These are phyloP conservation scores for Lupinus albus DNA, from an alignment of 306 rosid genomes.

Conservation along the genomic window DNA sequence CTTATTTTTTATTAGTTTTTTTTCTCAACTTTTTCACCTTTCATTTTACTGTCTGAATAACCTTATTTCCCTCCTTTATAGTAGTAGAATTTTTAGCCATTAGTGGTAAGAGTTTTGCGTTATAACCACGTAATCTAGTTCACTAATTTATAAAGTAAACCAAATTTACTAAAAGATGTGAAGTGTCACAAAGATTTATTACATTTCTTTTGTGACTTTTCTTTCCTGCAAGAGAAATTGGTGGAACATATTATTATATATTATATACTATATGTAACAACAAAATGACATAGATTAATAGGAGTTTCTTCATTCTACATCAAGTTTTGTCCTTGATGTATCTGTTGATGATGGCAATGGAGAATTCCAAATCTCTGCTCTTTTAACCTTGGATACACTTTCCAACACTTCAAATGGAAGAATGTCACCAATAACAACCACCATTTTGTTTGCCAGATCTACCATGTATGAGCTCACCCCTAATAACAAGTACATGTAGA, in stretches of 20 bases:
- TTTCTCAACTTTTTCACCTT: too few species aligned
- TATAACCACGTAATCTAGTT: too few species aligned
- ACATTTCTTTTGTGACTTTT: not conserved
- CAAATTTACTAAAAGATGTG: slow-evolving; percentile 17
- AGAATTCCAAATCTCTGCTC: slow-evolving; percentile 69
- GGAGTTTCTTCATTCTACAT: not conserved
- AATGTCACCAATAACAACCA: slow-evolving; percentile 76
- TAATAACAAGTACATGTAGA: slow-evolving; percentile 22
- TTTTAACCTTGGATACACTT: slow-evolving; percentile 76
- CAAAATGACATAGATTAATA: slow-evolving; percentile 4
- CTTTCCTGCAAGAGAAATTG: slow-evolving; percentile 27
- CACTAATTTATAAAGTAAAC: too few species aligned
- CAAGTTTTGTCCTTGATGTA: slow-evolving; percentile 25
- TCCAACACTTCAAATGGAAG: slow-evolving; percentile 75
- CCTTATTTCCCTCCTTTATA: too few species aligned
- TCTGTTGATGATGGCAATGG: slow-evolving; percentile 18
- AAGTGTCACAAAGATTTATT: slow-evolving; percentile 3
- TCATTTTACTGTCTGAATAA: too few species aligned
- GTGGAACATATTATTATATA: slow-evolving; percentile 29
- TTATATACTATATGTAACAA: not conserved
- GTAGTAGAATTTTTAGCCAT: slow-evolving; percentile 1
- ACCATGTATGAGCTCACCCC: slow-evolving; percentile 83
- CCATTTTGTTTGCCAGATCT: slow-evolving; percentile 78
- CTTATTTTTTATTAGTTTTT: too few species aligned
- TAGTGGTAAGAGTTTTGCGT: not conserved